Base-by-base conservation (phyloP, 2,329 filamentous ascomycete genomes). In the Fusarium sp. region DNA sequence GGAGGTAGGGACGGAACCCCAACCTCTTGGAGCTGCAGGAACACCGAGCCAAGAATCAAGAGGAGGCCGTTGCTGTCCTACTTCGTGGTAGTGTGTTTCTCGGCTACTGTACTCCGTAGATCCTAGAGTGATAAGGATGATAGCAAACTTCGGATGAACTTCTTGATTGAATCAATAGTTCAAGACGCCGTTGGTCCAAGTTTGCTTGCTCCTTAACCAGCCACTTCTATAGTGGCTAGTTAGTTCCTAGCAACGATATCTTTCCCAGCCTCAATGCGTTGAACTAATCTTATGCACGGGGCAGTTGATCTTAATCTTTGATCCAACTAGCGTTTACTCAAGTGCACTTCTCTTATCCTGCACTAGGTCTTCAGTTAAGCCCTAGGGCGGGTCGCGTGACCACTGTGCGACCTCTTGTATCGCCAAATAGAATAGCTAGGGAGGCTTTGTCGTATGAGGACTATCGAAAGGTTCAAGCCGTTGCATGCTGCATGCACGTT, bases 351-450 rank as follows among this genome's bases (percentile, higher is more conserved):
- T 52, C 47, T 52, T n/a, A 52, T 33, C 40, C 38, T 27, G 20
- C 40, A 42, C 58, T 45, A 61, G 36, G 40, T 5, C 27, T 40
- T 40, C 13, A 31, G 45, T 61, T 25, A 62, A 63, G 59, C 59
- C 59, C 59, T 38, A 62, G 42, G 40, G 59, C 42, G 42, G 59
- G 59, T 63, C 59, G 42, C 59, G 35, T 47, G 38, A 60, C 40
- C 35, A 59, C 56, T 40, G 35, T 42, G 36, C n/a, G 13, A 60
- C 47, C 16, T 52, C 25, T 52, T 52, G 47, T 20, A 52, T 52
- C 47, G 16, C 27, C 4, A 29, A 27, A 52, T 27, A 29, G 47
- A 31, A 52, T 52, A 52, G 25, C 18, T 11, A 31, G 47, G 6
- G 47, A 52, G 25, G 18, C 22, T 50, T 13, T 52, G 18, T 52